phyloP scores from a whole-genome alignment of 495 filamentous ascomycete species.

The Podospora sp. region DNA sequence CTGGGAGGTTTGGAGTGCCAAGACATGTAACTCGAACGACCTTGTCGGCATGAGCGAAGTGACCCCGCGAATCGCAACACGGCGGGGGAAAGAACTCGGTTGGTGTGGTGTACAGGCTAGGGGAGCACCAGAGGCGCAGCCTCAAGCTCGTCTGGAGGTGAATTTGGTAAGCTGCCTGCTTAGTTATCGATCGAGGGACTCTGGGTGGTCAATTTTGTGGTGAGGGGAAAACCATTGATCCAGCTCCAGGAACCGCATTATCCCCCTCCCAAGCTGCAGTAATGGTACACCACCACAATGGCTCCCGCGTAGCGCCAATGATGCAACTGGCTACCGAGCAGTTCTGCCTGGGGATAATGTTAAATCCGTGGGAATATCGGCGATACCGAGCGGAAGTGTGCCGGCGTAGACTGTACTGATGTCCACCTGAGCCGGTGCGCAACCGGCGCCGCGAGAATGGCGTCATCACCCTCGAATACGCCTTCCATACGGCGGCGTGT shows the following conservation, averaged over 20 bases:
- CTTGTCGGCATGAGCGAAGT: neutral
- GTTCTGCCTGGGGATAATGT: neutral
- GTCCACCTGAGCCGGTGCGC: constrained; percentile 2
- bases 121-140: neutral
- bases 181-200: neutral
- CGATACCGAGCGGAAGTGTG: constrained; percentile 1
- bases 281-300: neutral
- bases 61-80: neutral
- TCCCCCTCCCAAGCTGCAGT: neutral
- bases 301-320: constrained; percentile 4
- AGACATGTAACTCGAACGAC: neutral
- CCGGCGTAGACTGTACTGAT: neutral
- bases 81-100: neutral
- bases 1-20: constrained; percentile 13
- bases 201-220: neutral
- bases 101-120: no score
- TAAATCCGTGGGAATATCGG: neutral
- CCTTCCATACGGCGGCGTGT: no score
- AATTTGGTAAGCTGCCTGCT: neutral
- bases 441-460: constrained; percentile 3
- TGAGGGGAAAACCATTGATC: neutral
- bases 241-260: neutral
- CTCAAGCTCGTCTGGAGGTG: neutral
- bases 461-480: neutral
- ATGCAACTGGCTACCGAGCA: neutral